Base-by-base conservation (phyloP, 306 rosid genomes). In the Castanea mollissima region DNA sequence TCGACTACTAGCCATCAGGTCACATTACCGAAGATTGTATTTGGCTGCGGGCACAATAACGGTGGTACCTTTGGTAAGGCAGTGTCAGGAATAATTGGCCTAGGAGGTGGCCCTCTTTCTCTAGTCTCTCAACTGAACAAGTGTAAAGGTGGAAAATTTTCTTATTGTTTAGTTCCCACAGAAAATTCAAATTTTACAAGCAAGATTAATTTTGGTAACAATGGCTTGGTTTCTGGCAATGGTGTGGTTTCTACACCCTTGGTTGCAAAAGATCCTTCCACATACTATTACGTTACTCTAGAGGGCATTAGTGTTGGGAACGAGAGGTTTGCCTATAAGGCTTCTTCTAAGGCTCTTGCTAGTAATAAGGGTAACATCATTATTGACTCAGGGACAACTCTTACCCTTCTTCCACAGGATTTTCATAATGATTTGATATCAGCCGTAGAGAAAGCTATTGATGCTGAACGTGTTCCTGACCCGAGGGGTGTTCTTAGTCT, bases 301-400 rank as follows among this genome's bases (percentile, higher is more conserved):
- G 88, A 88, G 27, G 92, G 77, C 27, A 41, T 93, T 4, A 88
- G 84, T 49, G 83, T 93, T 0, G 98, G 91, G 52, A 68, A 67
- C 27, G 19, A 75, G 62, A 83, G 68, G 70, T 34, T 88, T 73
- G 27, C 55, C 4, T 76, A 62, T 31, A 63, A 71, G 10, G 41
- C 31, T 14, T 55, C 64, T 9, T 18, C 71, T 3, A 71, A 71
- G 13, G 15, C 32, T 5, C 6, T 3, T 11, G 55, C 64, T 15
- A 60, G 13, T 23, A 44, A 5, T 5, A 78, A 55, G 60, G 96
- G 91, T 0, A 89, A 89, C 49, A 71, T 91, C 3, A 16, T 93
- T 0, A 84, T 93, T 25, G 90, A 93, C 58, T 81, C 87, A 0
- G 94, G 97, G 4, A 89, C 97, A 16, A 79, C 91, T 0, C 5